Conservation (phyloP, 345 rosid genomes). For the Corchorus olitorius region DNA sequence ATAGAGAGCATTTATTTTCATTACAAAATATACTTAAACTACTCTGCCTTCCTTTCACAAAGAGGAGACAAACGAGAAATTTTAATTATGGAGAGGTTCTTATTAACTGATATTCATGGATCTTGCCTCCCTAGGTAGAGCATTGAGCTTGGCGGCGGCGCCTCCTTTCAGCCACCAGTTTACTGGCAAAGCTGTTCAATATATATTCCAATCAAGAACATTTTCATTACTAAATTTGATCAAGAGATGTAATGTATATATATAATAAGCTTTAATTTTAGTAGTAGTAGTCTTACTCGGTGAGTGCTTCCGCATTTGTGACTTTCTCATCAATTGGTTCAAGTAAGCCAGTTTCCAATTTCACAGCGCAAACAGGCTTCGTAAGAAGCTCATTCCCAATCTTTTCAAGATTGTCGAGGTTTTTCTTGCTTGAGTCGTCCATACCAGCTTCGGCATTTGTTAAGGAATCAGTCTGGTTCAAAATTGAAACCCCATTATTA, state of each 20-base stretch:
- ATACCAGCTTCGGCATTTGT: background rate
- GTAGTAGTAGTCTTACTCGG: background rate
- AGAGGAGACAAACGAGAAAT: background rate
- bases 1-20: background rate
- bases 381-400: background rate
- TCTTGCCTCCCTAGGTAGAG: no score
- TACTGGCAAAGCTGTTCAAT: background rate
- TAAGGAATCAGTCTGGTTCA: no score
- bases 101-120: background rate
- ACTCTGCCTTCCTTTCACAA: background rate
- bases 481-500: no score
- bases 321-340: background rate
- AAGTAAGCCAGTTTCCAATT: background rate
- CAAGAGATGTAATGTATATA: background rate
- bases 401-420: background rate
- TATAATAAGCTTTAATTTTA: no score
- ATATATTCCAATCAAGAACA: background rate
- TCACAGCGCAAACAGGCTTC: background rate
- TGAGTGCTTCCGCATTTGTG: background rate
- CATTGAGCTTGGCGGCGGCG: background rate
- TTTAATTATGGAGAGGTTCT: background rate
- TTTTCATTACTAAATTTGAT: background rate
- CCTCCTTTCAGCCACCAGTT: background rate
- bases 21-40: background rate
- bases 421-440: background rate